These are phyloP conservation scores for Venustampulla echinocandica DNA, from an alignment of 495 filamentous ascomycete genomes.

Conservation along the genomic window DNA sequence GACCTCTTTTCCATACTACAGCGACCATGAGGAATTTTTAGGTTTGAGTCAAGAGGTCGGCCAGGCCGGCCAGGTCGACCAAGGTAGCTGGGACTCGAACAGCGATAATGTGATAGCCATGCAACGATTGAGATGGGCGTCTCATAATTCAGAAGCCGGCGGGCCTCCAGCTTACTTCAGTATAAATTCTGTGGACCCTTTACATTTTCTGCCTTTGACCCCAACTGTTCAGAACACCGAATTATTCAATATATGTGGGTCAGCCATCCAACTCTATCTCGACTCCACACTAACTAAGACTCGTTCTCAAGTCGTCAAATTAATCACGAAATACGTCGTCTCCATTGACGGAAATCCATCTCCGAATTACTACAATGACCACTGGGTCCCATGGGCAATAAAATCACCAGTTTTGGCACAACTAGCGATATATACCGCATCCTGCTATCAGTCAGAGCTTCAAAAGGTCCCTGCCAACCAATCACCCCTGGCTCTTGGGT, in stretches of 20 bases:
- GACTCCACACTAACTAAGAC: background rate
- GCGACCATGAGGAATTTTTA: too few species aligned
- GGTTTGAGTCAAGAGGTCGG: background rate
- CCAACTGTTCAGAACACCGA: slow-evolving; percentile 9
- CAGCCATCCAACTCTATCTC: background rate
- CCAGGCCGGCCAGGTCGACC: background rate
- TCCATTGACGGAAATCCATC: slow-evolving; percentile 14
- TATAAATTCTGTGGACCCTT: slow-evolving; percentile 11
- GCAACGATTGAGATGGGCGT: background rate
- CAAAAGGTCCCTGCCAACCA: slow-evolving; percentile 3
- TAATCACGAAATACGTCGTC: slow-evolving; percentile 15
- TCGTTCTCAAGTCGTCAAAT: slow-evolving; percentile 7
- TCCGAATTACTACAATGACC: slow-evolving; percentile 17
- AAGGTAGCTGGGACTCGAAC: background rate
- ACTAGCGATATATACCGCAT: slow-evolving; percentile 6
- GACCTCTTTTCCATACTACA: too few species aligned
- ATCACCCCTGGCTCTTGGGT: slow-evolving; percentile 3
- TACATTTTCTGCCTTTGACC: slow-evolving; percentile 13
- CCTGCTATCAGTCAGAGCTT: slow-evolving; percentile 13
- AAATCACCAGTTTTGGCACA: slow-evolving; percentile 9
- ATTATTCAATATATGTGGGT: slow-evolving; percentile 15
- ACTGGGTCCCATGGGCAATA: slow-evolving; percentile 10
- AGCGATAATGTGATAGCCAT: background rate
- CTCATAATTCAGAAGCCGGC: background rate
- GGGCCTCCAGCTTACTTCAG: slow-evolving; percentile 4